Percentiles rank a stretch among this genome's conserved stretches.
These are phyloP conservation scores for Neonothopanus nambi DNA, from an alignment of 1,284 basidiomycete genomes.

Conservation along the genomic window DNA sequence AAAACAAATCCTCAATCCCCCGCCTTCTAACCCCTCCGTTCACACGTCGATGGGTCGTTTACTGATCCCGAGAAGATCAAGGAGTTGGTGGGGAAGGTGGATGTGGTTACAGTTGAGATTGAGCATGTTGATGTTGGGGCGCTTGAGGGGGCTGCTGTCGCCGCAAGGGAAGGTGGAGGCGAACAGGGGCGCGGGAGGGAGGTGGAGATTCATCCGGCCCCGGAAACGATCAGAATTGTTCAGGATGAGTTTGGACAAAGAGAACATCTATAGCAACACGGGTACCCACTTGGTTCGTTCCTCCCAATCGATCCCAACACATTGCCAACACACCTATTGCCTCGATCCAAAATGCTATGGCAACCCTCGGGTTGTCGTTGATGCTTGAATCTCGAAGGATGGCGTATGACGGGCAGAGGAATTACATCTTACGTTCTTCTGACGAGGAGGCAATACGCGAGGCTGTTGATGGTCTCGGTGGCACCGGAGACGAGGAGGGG, in stretches of 20 bases:
- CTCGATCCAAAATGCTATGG: slow-evolving; percentile 53
- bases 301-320: slow-evolving; percentile 56
- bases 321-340: slow-evolving; percentile 40
- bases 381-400: slow-evolving; percentile 96
- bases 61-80: slow-evolving; percentile 80
- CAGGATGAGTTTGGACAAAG: slow-evolving; percentile 91
- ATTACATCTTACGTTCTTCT: slow-evolving; percentile 65
- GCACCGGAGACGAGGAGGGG: too few species aligned
- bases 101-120: too few species aligned
- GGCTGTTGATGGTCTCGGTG: slow-evolving; percentile 66
- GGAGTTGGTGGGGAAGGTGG: too few species aligned
- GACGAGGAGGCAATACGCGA: slow-evolving; percentile 46
- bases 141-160: too few species aligned
- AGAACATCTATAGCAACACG: too few species aligned
- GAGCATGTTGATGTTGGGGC: too few species aligned
- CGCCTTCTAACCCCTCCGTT: too few species aligned
- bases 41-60: slow-evolving; percentile 91
- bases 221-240: slow-evolving; percentile 84
- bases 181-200: slow-evolving; percentile 35
- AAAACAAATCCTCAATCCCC: slow-evolving; percentile 78
- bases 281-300: slow-evolving; percentile 79
- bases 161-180: too few species aligned
- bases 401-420: slow-evolving; percentile 96
- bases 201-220: slow-evolving; percentile 82
- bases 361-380: slow-evolving; percentile 78